A percentile compares a stretch with the other conserved stretches of the same genome.
Conservation (phyloP, 2,329 filamentous ascomycete genomes). For the Aciculosporium take region DNA sequence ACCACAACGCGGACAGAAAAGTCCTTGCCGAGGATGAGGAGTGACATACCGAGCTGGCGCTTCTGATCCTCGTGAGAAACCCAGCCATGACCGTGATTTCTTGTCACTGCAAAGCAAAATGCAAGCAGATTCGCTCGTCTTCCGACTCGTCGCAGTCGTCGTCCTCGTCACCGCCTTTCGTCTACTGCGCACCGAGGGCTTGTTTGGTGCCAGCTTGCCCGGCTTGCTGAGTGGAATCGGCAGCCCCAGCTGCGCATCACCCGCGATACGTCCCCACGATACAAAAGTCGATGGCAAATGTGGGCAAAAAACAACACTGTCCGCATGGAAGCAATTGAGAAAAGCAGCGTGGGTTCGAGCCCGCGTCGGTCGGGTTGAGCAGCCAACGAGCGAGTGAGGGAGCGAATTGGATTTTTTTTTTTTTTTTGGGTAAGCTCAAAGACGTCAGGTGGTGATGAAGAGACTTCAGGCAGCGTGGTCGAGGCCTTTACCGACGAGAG, state of each 20-base stretch:
- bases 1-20: background rate
- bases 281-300: constrained; percentile 14
- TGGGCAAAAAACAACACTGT: constrained; percentile 6
- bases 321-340: constrained; percentile 2
- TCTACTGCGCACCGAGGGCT: constrained; percentile 2
- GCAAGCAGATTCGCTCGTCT: background rate
- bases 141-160: background rate
- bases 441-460: background rate
- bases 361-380: background rate
- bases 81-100: constrained; percentile 32
- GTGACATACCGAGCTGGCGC: constrained; percentile 36
- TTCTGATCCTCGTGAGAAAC: constrained; percentile 46
- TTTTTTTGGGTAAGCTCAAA: too few relatives aligned
- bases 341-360: too few relatives aligned
- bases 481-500: background rate
- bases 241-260: constrained; percentile 22
- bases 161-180: background rate
- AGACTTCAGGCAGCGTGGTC: constrained; percentile 1
- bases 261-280: constrained; percentile 20
- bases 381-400: background rate
- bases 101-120: constrained; percentile 4
- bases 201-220: constrained; percentile 4
- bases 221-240: constrained; percentile 13
- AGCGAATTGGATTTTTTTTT: background rate
- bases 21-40: background rate